Conservation (phyloP, 208 protist species). For the Acanthamoeba lenticulata region DNA sequence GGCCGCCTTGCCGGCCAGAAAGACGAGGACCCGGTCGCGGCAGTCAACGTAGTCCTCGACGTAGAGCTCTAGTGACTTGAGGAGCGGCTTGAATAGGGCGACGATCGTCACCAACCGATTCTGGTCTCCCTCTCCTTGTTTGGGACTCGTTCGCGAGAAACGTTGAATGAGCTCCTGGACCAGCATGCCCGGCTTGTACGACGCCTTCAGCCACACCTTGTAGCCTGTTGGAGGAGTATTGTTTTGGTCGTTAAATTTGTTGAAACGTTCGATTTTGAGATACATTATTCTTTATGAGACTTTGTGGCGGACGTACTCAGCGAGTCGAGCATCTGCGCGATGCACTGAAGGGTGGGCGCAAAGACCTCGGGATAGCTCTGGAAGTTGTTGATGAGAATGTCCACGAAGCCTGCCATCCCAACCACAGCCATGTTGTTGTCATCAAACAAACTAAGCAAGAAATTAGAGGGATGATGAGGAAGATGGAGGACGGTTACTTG, state of each 20-base stretch:
- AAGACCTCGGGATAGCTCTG: slow-evolving; percentile 24
- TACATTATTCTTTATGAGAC: too few relatives aligned
- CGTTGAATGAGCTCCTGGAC: not conserved
- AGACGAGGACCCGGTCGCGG: not conserved
- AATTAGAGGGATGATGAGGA: too few relatives aligned
- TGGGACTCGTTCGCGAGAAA: too few relatives aligned
- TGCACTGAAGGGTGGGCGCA: not conserved
- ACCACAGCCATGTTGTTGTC: too few relatives aligned
- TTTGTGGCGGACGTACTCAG: not conserved
- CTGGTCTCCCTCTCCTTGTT: too few relatives aligned
- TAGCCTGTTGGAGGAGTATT: not conserved
- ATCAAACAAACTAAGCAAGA: too few relatives aligned
- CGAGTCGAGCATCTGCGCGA: not conserved
- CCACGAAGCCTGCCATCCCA: not conserved
- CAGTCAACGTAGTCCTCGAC: not conserved
- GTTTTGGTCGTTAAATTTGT: not conserved
- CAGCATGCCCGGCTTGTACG: not conserved
- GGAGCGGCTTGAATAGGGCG: not conserved
- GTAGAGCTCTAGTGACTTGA: not conserved
- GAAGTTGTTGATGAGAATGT: not conserved
- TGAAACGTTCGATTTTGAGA: too few relatives aligned
- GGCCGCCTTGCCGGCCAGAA: not conserved
- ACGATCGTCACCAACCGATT: not conserved
- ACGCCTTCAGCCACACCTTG: slow-evolving; percentile 22
- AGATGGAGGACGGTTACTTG: not conserved